These are phyloP conservation scores for Russula ochroleuca DNA, from an alignment of 768 basidiomycete genomes.

Conservation along the genomic window DNA sequence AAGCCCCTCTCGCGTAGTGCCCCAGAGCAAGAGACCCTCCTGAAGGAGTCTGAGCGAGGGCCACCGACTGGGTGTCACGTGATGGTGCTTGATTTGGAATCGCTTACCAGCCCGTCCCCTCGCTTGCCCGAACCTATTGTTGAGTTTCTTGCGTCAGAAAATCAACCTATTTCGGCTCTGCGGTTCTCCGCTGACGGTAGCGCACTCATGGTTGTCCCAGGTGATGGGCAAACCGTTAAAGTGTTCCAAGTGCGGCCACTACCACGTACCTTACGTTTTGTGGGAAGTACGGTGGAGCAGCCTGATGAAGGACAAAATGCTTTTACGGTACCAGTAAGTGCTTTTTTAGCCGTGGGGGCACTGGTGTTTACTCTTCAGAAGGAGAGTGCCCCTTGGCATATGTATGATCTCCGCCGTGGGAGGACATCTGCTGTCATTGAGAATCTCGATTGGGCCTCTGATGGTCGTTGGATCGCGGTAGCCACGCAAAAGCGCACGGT, in stretches of 20 bases:
- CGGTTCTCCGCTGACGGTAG: conserved; percentile 54
- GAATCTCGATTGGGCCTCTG: conserved; percentile 47
- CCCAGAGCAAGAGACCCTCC: conserved; percentile 24
- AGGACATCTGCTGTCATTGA: conserved; percentile 63
- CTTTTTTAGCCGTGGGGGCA: background rate
- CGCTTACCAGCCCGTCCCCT: conserved; percentile 32
- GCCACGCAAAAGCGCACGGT: conserved; percentile 60
- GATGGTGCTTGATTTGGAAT: conserved; percentile 52
- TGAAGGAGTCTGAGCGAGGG: background rate
- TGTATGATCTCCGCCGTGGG: conserved; percentile 70
- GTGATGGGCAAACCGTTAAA: conserved; percentile 52
- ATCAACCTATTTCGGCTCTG: conserved; percentile 45
- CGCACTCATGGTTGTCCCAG: conserved; percentile 45
- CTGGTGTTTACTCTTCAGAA: background rate
- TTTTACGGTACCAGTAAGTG: conserved; percentile 2
- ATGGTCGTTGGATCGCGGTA: conserved; percentile 66
- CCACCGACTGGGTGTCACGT: conserved; percentile 38
- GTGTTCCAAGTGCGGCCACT: conserved; percentile 44
- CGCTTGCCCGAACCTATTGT: conserved; percentile 37
- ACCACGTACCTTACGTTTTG: conserved; percentile 27
- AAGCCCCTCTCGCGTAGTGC: conserved; percentile 39
- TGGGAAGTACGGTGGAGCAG: background rate
- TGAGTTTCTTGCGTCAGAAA: conserved; percentile 48
- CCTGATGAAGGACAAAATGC: conserved; percentile 1
- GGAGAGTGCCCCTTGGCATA: conserved; percentile 42